Percentiles rank a stretch among this genome's conserved stretches.
Conservation (phyloP, 768 basidiomycete genomes). For the Mrakia frigida region DNA sequence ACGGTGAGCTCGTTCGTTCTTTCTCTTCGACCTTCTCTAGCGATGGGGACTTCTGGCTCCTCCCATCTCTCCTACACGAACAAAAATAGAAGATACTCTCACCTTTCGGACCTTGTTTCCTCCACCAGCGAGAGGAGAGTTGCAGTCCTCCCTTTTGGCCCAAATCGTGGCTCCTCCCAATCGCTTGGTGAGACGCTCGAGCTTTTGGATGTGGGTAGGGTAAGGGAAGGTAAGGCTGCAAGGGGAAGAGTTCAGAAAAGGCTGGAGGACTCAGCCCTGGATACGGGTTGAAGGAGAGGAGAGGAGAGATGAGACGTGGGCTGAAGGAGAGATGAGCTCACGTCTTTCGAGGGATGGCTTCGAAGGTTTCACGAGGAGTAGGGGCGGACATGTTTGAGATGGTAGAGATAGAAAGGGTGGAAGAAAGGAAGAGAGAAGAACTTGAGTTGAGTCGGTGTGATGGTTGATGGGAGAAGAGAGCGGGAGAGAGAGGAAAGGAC, state of each 20-base stretch:
- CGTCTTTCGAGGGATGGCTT: constrained; percentile 13
- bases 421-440: too few species aligned
- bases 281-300: too few species aligned
- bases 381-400: too few species aligned
- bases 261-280: too few species aligned
- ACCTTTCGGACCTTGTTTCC: constrained; percentile 38
- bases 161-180: constrained; percentile 37
- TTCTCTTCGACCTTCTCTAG: neutral
- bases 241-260: too few species aligned
- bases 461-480: too few species aligned
- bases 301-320: too few species aligned
- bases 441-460: too few species aligned
- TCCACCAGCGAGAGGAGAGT: constrained; percentile 38
- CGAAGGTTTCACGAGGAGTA: neutral
- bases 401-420: too few species aligned
- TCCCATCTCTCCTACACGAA: too few species aligned
- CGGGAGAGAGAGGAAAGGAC: too few species aligned
- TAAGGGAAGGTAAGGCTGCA: constrained; percentile 25
- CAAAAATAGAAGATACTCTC: neutral
- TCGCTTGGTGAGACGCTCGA: constrained; percentile 33
- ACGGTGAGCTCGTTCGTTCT: neutral
- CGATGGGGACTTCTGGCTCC: neutral
- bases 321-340: too few species aligned
- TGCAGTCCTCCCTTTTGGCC: constrained; percentile 38
- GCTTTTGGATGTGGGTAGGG: constrained; percentile 36